These are phyloP conservation scores for Arabidopsis suecica DNA, from an alignment of 345 rosid species.

Conservation along the genomic window DNA sequence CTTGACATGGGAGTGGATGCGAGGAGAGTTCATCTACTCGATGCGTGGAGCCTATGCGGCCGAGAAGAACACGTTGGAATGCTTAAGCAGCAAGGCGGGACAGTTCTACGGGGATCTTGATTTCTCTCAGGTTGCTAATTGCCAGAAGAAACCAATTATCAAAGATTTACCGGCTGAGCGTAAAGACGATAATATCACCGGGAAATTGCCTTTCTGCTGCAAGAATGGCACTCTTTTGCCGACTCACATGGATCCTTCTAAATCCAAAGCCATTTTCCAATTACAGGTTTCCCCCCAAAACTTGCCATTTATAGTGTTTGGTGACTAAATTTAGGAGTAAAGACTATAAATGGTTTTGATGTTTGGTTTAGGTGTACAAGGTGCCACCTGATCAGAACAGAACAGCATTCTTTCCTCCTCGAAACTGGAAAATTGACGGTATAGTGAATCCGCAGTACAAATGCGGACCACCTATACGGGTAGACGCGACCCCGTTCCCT, in stretches of 20 bases:
- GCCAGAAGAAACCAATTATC: constrained; percentile 68
- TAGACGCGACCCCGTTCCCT: constrained; percentile 73
- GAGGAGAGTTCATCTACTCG: constrained; percentile 77
- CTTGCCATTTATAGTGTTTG: neutral
- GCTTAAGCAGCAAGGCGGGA: constrained; percentile 72
- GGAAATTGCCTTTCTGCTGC: constrained; percentile 81
- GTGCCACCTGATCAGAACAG: constrained; percentile 74
- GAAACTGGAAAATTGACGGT: constrained; percentile 74
- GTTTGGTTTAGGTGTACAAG: constrained; percentile 64
- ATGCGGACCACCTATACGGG: constrained; percentile 74
- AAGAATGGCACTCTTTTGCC: constrained; percentile 77
- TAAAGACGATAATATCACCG: constrained; percentile 60
- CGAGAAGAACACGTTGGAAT: constrained; percentile 47
- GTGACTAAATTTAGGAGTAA: neutral
- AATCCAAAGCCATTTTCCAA: constrained; percentile 71
- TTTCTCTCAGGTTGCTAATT: constrained; percentile 71
- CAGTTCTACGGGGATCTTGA: constrained; percentile 64
- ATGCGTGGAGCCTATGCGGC: constrained; percentile 85
- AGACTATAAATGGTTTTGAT: constrained; percentile 24
- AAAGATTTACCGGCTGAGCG: constrained; percentile 66
- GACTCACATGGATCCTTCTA: constrained; percentile 59
- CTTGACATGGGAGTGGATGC: constrained; percentile 94
- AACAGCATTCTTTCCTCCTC: constrained; percentile 76
- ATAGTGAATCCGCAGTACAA: constrained; percentile 66
- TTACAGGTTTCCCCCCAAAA: constrained; percentile 50